A percentile compares a stretch with the other conserved stretches of the same genome.
Conservation (phyloP, 345 rosid species). For the Adansonia digitata region DNA sequence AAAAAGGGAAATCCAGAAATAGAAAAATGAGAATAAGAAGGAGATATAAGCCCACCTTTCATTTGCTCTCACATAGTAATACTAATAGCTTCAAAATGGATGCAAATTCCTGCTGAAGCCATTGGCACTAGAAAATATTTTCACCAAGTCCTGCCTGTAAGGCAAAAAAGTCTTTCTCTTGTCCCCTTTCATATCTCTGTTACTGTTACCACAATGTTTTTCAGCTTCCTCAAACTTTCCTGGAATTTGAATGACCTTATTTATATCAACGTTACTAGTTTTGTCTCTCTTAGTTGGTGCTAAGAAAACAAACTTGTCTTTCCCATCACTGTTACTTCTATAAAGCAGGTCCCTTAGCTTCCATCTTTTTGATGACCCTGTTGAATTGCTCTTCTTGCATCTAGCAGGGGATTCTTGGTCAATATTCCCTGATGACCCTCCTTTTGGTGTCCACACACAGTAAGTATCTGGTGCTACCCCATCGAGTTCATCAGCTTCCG, state of each 20-base stretch:
- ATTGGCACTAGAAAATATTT: slow-evolving; percentile 41
- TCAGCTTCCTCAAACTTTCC: slow-evolving; percentile 1
- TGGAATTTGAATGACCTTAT: neutral
- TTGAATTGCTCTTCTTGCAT: slow-evolving; percentile 52
- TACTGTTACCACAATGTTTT: slow-evolving; percentile 11
- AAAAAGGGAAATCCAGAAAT: neutral
- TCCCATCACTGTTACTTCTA: slow-evolving; percentile 51
- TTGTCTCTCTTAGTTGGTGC: slow-evolving; percentile 28
- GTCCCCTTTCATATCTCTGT: slow-evolving; percentile 21
- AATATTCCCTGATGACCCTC: neutral
- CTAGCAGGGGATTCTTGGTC: slow-evolving; percentile 22
- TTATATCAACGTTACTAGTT: neutral
- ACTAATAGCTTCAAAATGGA: slow-evolving; percentile 40
- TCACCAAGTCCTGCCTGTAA: slow-evolving; percentile 44
- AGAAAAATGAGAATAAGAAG: neutral
- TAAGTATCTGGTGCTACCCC: slow-evolving; percentile 44
- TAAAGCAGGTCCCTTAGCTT: slow-evolving; percentile 46
- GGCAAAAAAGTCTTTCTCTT: slow-evolving; percentile 50
- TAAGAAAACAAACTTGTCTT: slow-evolving; percentile 41
- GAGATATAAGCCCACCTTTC: slow-evolving; percentile 24
- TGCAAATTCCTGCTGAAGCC: slow-evolving; percentile 51
- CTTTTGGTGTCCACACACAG: slow-evolving; percentile 71
- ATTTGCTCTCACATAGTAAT: slow-evolving; percentile 14
- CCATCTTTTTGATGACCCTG: slow-evolving; percentile 69
- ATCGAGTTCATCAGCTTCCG: slow-evolving; percentile 54